phyloP scores from a whole-genome alignment of 2,329 filamentous ascomycete species.

The Fusarium guadeloupense region DNA sequence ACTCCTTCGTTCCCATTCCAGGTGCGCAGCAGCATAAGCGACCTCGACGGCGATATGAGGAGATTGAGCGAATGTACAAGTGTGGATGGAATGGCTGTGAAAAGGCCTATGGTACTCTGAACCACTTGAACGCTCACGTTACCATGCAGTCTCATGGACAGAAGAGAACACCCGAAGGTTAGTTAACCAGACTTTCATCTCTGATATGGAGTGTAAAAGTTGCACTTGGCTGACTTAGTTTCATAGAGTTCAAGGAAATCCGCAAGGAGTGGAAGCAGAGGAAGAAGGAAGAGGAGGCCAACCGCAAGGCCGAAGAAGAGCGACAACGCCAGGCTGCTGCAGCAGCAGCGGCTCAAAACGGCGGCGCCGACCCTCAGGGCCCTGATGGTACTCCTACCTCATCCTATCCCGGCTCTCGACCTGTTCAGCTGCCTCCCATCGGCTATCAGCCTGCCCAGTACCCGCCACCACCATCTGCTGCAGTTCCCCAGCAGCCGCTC shows the following conservation, averaged over 20 bases:
- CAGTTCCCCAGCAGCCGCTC: slow-evolving; percentile 61
- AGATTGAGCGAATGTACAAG: slow-evolving; percentile 99
- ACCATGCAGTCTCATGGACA: slow-evolving; percentile 97
- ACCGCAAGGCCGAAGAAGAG: slow-evolving; percentile 75
- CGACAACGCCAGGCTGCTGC: slow-evolving; percentile 67
- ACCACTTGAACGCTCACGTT: slow-evolving; percentile 97
- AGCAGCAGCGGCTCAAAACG: slow-evolving; percentile 64
- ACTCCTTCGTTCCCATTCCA: slow-evolving; percentile 97
- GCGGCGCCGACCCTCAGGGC: slow-evolving; percentile 57
- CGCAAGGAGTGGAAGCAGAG: slow-evolving; percentile 99
- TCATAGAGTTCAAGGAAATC: slow-evolving; percentile 95
- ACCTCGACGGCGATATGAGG: slow-evolving; percentile 91
- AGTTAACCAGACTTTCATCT: slow-evolving; percentile 46
- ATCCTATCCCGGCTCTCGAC: slow-evolving; percentile 65
- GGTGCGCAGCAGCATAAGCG: slow-evolving; percentile 97
- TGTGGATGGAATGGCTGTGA: slow-evolving; percentile 98
- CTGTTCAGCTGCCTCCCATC: slow-evolving; percentile 77
- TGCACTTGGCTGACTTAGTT: slow-evolving; percentile 37
- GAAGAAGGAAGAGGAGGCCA: slow-evolving; percentile 93
- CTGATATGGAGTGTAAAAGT: background rate
- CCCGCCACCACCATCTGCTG: slow-evolving; percentile 66
- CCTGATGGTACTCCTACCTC: slow-evolving; percentile 56
- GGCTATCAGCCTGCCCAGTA: slow-evolving; percentile 76
- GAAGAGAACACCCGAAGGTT: slow-evolving; percentile 98
- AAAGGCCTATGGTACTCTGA: slow-evolving; percentile 97